Conservation (phyloP, 2,329 filamentous ascomycete species). For the Arthroderma sp. region DNA sequence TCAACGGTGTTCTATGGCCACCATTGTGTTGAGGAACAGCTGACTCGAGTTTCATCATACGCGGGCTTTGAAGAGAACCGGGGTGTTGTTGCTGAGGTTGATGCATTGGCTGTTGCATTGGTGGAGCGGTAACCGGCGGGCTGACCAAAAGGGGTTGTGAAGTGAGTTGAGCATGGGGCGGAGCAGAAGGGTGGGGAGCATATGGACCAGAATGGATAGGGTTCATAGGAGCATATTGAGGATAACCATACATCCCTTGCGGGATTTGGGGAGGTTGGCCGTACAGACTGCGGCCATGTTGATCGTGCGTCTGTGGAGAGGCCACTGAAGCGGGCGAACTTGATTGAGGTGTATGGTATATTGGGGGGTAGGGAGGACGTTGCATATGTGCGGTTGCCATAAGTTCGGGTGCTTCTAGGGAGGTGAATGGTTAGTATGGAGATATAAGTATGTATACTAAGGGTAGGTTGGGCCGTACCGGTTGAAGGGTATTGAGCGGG, state of each 20-base stretch:
- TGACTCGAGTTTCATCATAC: slow-evolving; percentile 32
- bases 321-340: slow-evolving; percentile 89
- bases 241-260: slow-evolving; percentile 71
- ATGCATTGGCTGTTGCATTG: slow-evolving; percentile 27
- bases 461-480: slow-evolving; percentile 44
- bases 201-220: slow-evolving; percentile 45
- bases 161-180: slow-evolving; percentile 43
- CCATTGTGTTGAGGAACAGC: slow-evolving; percentile 25
- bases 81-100: slow-evolving; percentile 36
- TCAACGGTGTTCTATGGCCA: slow-evolving; percentile 24
- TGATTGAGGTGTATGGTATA: slow-evolving; percentile 91
- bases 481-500: slow-evolving; percentile 76
- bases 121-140: slow-evolving; percentile 25
- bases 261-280: slow-evolving; percentile 68
- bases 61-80: slow-evolving; percentile 51
- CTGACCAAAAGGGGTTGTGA: slow-evolving; percentile 45
- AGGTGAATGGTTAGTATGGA: not conserved
- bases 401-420: slow-evolving; percentile 55
- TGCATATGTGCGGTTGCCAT: slow-evolving; percentile 54
- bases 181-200: slow-evolving; percentile 40
- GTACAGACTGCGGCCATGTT: slow-evolving; percentile 72
- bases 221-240: slow-evolving; percentile 40
- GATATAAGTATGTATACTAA: not conserved
- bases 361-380: slow-evolving; percentile 68
- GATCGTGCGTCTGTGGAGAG: slow-evolving; percentile 77